Conservation (phyloP, 768 basidiomycete species). For the Heimioporus sp. region DNA sequence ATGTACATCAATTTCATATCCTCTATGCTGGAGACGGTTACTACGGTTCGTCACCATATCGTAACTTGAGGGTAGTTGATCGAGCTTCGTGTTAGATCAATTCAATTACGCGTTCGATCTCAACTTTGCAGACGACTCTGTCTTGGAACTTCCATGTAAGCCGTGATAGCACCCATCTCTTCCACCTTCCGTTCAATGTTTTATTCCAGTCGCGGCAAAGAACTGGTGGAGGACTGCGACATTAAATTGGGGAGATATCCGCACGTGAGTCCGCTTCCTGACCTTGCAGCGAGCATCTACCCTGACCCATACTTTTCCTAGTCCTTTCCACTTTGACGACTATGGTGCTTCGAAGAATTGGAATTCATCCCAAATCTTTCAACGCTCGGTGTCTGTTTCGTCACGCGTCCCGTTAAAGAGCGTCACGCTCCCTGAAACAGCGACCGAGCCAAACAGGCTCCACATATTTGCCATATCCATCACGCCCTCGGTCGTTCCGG, state of each 20-base stretch:
- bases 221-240: slow-evolving; percentile 44
- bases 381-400: slow-evolving; percentile 43
- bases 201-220: slow-evolving; percentile 38
- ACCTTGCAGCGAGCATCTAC: not conserved
- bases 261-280: slow-evolving; percentile 32
- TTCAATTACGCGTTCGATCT: slow-evolving; percentile 35
- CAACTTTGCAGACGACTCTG: slow-evolving; percentile 37
- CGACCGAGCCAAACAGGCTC: slow-evolving; percentile 32
- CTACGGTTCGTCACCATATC: slow-evolving; percentile 25
- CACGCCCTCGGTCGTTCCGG: slow-evolving; percentile 31
- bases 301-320: slow-evolving; percentile 14
- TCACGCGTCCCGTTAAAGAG: slow-evolving; percentile 40
- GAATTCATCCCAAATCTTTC: slow-evolving; percentile 44
- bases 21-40: slow-evolving; percentile 44
- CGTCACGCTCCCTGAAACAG: slow-evolving; percentile 41
- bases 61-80: not conserved
- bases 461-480: slow-evolving; percentile 48
- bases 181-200: not conserved
- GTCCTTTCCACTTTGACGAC: slow-evolving; percentile 45
- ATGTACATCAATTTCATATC: slow-evolving; percentile 47
- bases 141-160: slow-evolving; percentile 35
- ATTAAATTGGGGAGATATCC: slow-evolving; percentile 43
- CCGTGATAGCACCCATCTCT: not conserved
- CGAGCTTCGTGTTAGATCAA: slow-evolving; percentile 20
- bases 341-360: slow-evolving; percentile 35